Evolutionary conservation across 1,284 basidiomycete genomes (phyloP).

Genomic region (Cutaneotrichosporon dermatis): DNA sequence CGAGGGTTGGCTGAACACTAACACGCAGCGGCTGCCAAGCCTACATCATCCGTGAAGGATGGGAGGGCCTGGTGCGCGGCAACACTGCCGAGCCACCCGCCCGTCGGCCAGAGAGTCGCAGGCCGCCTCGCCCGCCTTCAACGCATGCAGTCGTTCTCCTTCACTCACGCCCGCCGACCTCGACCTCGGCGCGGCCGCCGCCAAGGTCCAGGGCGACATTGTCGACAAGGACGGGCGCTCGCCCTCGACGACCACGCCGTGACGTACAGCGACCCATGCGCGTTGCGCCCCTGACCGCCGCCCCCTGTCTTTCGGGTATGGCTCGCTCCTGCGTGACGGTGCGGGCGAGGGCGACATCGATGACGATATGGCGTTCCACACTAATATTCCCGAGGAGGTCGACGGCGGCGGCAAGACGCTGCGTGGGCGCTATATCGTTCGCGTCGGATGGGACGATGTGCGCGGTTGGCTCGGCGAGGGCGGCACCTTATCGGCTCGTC

Average conservation of each 20-base stretch:
- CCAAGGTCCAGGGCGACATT: background rate
- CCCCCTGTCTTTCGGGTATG: slow-evolving; percentile 79
- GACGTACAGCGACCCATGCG: slow-evolving; percentile 30
- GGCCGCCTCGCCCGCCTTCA: slow-evolving; percentile 27
- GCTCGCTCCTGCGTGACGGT: slow-evolving; percentile 80
- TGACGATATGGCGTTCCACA: slow-evolving; percentile 30
- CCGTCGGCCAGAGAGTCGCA: slow-evolving; percentile 22
- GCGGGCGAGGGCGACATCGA: slow-evolving; percentile 64
- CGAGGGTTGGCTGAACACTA: slow-evolving; percentile 8
- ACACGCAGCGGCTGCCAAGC: slow-evolving; percentile 80
- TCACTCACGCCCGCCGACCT: slow-evolving; percentile 23
- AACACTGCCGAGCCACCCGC: slow-evolving; percentile 48
- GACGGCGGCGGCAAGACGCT: slow-evolving; percentile 59
- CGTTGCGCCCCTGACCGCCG: slow-evolving; percentile 35
- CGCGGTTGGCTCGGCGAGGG: slow-evolving; percentile 93
- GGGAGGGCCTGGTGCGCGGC: slow-evolving; percentile 77
- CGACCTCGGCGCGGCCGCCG: slow-evolving; percentile 17
- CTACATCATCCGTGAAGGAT: slow-evolving; percentile 92
- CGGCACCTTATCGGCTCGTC: slow-evolving; percentile 96
- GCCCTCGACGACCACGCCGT: slow-evolving; percentile 18
- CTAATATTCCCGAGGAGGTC: slow-evolving; percentile 29
- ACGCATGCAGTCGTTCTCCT: slow-evolving; percentile 28
- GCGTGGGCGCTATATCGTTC: slow-evolving; percentile 87
- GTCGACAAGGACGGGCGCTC: slow-evolving; percentile 1
- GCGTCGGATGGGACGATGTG: slow-evolving; percentile 98